These are phyloP conservation scores for Boletus vinaceobasis DNA, from an alignment of 768 basidiomycete genomes.

Conservation along the genomic window DNA sequence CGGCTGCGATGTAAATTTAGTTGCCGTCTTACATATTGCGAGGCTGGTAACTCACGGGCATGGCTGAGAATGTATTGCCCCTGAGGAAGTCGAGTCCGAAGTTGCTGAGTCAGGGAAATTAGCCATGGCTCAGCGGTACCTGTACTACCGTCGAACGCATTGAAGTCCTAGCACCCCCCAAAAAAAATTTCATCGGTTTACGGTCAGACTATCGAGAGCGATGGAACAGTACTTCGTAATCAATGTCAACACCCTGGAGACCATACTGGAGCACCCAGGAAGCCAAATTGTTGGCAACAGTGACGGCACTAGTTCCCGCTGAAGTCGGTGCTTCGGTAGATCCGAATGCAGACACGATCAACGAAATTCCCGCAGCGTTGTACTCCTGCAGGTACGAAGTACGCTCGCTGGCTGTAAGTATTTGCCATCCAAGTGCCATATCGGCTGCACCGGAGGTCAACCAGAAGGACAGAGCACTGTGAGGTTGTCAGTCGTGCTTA, in stretches of 20 bases:
- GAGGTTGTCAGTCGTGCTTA: background rate
- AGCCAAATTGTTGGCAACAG: constrained; percentile 41
- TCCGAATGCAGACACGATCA: constrained; percentile 56
- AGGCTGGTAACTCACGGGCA: constrained; percentile 26
- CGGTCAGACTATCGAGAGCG: background rate
- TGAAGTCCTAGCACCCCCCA: constrained; percentile 47
- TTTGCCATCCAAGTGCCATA: constrained; percentile 43
- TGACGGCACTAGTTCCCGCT: constrained; percentile 35
- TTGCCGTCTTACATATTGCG: no score
- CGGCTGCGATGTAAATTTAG: constrained; percentile 24
- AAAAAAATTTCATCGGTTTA: background rate
- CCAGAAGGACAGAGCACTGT: constrained; percentile 41
- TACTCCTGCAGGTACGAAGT: constrained; percentile 46
- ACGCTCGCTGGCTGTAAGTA: constrained; percentile 36
- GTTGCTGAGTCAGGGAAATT: constrained; percentile 28
- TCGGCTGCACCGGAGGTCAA: constrained; percentile 40
- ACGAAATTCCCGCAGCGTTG: constrained; percentile 50
- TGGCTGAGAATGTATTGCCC: constrained; percentile 34
- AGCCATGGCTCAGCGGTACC: constrained; percentile 50
- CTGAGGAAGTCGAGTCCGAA: constrained; percentile 31
- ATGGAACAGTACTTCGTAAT: constrained; percentile 39
- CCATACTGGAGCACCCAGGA: constrained; percentile 43
- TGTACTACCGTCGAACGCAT: constrained; percentile 38
- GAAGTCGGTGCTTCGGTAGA: constrained; percentile 39
- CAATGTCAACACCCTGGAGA: constrained; percentile 51